A percentile compares a stretch with the other conserved stretches of the same genome.
phyloP scores from a whole-genome alignment of 1,284 basidiomycete species.

The Sanghuangporus sanghuang region DNA sequence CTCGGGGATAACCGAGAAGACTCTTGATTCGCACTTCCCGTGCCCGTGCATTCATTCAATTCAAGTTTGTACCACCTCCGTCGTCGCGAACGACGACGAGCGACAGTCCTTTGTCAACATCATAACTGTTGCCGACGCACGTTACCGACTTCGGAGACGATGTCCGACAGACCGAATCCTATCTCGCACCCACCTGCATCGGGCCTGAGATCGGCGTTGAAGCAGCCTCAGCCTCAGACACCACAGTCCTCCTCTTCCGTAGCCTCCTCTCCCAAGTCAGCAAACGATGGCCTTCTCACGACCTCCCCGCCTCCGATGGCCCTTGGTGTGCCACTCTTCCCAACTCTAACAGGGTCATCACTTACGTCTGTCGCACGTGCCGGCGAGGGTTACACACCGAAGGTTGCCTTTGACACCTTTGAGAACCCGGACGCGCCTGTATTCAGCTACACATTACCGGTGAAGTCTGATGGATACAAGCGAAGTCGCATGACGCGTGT shows the following conservation, averaged over 20 bases:
- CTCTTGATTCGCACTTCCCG: not conserved
- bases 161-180: slow-evolving; percentile 16
- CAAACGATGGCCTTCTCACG: slow-evolving; percentile 17
- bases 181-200: slow-evolving; percentile 11
- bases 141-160: not conserved
- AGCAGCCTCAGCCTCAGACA: slow-evolving; percentile 31
- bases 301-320: not conserved
- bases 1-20: slow-evolving; percentile 1
- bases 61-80: not conserved
- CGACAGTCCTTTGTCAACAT: not conserved
- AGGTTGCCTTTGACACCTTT: slow-evolving; percentile 78
- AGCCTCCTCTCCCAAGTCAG: slow-evolving; percentile 19
- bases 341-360: slow-evolving; percentile 10
- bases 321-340: slow-evolving; percentile 1
- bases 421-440: slow-evolving; percentile 36
- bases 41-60: not conserved
- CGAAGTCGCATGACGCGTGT: slow-evolving; percentile 80
- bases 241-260: slow-evolving; percentile 20
- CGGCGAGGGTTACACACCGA: slow-evolving; percentile 65
- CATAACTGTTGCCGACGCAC: not conserved
- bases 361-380: slow-evolving; percentile 14
- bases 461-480: slow-evolving; percentile 80
- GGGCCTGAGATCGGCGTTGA: slow-evolving; percentile 46
- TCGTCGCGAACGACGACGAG: not conserved
- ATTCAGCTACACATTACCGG: slow-evolving; percentile 66